Evolutionary conservation across 2,329 filamentous ascomycete species (phyloP), one percentile per base, ranked within the genome.

Genomic region (Verruconis gallopava): DNA sequence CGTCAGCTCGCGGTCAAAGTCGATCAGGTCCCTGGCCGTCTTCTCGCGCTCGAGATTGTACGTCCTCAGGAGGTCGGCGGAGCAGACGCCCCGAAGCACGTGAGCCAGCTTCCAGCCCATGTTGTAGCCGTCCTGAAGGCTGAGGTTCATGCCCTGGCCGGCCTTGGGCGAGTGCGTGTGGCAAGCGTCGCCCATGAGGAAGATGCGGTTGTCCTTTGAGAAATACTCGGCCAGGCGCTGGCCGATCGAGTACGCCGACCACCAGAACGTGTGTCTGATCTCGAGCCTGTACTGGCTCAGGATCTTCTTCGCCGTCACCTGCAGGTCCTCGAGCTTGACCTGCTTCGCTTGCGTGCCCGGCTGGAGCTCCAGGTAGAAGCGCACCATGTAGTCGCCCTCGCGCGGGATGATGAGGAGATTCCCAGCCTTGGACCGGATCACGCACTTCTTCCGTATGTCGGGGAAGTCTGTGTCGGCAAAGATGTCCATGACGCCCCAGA

Each of bases 121-220:
- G 48, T 75, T 76, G 55, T 65, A 75, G 3, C 66, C 60, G 53
- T 84, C 79, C 50, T 81, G 77, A 73, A 84, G 79, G 21, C 67
- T 73, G 2, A 81, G 72, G 49, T 84, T 84, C 77, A 83, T 82
- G 11, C 79, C 79, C 52, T 81, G 77, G 2, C 77, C 77, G 1
- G 75, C 77, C 51, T 81, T 81, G 15, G 76, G 77, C 13, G 59
- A 64, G 49, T 71, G 68, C 3, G 68, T 71, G 45, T 71, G 67
- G 17, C 73, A 72, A 1, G 76, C 79, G 55, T 83, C 80, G 2
- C 80, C 81, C 0, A 78, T 76, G 3, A 85, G 64, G 54, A 86
- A 85, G 6, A 86, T 66, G 3, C 77, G 68, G 18, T 71, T 66
- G 11, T 64, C 58, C 4, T 65, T 64, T 32, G 67, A 70, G 55